These are phyloP conservation scores for Fraxinus paxiana DNA, from an alignment of 305 asterid species.

Conservation along the genomic window DNA sequence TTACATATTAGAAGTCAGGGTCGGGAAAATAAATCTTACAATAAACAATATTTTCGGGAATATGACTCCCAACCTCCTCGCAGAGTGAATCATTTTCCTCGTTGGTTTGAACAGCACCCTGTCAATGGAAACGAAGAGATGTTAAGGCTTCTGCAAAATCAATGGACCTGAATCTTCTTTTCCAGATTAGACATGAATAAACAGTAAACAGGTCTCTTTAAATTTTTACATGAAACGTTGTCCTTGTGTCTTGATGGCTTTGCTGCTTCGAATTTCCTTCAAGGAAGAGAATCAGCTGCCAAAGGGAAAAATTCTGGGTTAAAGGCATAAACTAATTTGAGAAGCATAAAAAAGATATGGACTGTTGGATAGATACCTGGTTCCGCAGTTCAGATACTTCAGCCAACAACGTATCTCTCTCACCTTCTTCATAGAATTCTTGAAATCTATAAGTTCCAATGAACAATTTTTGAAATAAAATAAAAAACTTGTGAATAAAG, in stretches of 20 bases:
- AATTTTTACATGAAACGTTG: slow-evolving; percentile 33
- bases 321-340: slow-evolving; percentile 13
- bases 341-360: slow-evolving; percentile 12
- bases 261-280: slow-evolving; percentile 58
- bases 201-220: slow-evolving; percentile 12
- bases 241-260: slow-evolving; percentile 38
- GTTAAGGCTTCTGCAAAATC: slow-evolving; percentile 20
- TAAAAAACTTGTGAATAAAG: slow-evolving; percentile 1
- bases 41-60: slow-evolving; percentile 15
- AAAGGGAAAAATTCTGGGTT: slow-evolving; percentile 7
- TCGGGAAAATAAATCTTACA: slow-evolving; percentile 8
- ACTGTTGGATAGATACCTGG: slow-evolving; percentile 47
- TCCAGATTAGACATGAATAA: slow-evolving; percentile 1
- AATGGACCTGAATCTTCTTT: slow-evolving; percentile 15
- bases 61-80: slow-evolving; percentile 49
- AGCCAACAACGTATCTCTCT: slow-evolving; percentile 68
- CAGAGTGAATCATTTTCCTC: slow-evolving; percentile 41
- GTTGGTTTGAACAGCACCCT: slow-evolving; percentile 39
- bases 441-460: slow-evolving; percentile 52
- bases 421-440: slow-evolving; percentile 96
- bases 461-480: slow-evolving; percentile 1
- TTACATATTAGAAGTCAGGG: slow-evolving; percentile 22
- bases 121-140: slow-evolving; percentile 25
- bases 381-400: slow-evolving; percentile 79
- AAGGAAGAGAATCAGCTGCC: slow-evolving; percentile 54